Percentiles rank a stretch among this genome's conserved stretches.
Evolutionary conservation across 1,284 basidiomycete genomes (phyloP).

Genomic region (Kwoniella shivajii): DNA sequence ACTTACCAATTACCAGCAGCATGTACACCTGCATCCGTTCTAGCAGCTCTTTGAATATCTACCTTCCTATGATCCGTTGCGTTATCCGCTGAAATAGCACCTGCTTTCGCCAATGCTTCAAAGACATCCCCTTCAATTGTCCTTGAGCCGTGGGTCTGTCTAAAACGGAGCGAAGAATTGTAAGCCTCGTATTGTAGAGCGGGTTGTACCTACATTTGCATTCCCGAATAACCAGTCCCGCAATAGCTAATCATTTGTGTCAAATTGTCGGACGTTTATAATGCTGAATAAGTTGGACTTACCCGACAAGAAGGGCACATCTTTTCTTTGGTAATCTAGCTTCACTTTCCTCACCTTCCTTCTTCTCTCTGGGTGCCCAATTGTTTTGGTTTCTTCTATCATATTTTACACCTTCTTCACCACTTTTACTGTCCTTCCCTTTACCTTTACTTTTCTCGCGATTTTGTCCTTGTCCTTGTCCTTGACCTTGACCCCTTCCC

Average conservation of each 20-base stretch:
- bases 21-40: slow-evolving; percentile 97
- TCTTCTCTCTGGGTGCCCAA: slow-evolving; percentile 17
- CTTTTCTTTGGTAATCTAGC: slow-evolving; percentile 59
- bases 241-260: slow-evolving; percentile 52
- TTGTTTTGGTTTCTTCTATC: slow-evolving; percentile 9
- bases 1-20: slow-evolving; percentile 79
- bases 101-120: slow-evolving; percentile 81
- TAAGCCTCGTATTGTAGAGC: background rate
- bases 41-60: slow-evolving; percentile 80
- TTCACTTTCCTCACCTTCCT: slow-evolving; percentile 13
- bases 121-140: slow-evolving; percentile 95
- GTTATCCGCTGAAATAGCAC: slow-evolving; percentile 91
- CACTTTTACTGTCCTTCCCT: slow-evolving; percentile 7
- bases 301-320: slow-evolving; percentile 60
- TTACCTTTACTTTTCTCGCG: slow-evolving; percentile 11
- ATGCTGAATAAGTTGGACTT: slow-evolving; percentile 22
- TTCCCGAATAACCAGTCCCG: slow-evolving; percentile 74
- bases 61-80: slow-evolving; percentile 88
- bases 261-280: background rate
- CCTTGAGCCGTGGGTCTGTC: slow-evolving; percentile 56
- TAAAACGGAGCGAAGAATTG: background rate
- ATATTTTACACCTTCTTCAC: background rate
- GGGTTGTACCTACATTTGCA: slow-evolving; percentile 79
- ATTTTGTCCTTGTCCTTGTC: no score
- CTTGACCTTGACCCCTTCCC: slow-evolving; percentile 9